Percentiles rank a stretch among this genome's conserved stretches.
These are phyloP conservation scores for Brassica balearica DNA, from an alignment of 441 rosid genomes.

Conservation along the genomic window DNA sequence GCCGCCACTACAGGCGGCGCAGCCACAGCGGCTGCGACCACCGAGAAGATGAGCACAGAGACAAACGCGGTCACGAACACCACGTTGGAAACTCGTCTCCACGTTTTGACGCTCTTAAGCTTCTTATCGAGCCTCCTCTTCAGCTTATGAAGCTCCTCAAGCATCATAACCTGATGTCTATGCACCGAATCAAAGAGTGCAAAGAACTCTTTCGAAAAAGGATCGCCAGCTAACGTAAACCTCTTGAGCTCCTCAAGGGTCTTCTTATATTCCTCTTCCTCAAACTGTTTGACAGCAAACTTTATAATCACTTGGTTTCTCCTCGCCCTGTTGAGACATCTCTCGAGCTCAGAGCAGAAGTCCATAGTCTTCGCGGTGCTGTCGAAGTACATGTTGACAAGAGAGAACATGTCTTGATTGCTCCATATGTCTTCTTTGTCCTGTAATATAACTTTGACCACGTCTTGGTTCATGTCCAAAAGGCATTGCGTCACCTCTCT, in stretches of 20 bases:
- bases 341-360: conserved; percentile 7
- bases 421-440: conserved; percentile 1
- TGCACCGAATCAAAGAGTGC: conserved; percentile 50
- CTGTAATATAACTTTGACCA: conserved; percentile 4
- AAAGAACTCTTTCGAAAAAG: neutral
- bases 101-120: conserved; percentile 52
- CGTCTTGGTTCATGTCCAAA: conserved; percentile 9
- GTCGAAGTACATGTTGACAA: conserved; percentile 4
- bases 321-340: conserved; percentile 1
- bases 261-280: neutral
- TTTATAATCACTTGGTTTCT: neutral
- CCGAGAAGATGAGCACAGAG: conserved; percentile 65
- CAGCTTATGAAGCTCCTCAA: conserved; percentile 49
- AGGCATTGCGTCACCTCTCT: neutral
- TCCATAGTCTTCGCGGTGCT: neutral
- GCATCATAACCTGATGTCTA: conserved; percentile 55
- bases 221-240: neutral
- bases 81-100: conserved; percentile 63
- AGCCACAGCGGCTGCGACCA: conserved; percentile 72
- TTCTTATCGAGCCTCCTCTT: conserved; percentile 62
- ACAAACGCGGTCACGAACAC: conserved; percentile 60
- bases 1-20: conserved; percentile 66
- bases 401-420: neutral
- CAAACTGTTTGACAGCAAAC: neutral
- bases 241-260: conserved; percentile 13